phyloP scores from a whole-genome alignment of 352 stramenopile species.

The Pythium myriotylum region DNA sequence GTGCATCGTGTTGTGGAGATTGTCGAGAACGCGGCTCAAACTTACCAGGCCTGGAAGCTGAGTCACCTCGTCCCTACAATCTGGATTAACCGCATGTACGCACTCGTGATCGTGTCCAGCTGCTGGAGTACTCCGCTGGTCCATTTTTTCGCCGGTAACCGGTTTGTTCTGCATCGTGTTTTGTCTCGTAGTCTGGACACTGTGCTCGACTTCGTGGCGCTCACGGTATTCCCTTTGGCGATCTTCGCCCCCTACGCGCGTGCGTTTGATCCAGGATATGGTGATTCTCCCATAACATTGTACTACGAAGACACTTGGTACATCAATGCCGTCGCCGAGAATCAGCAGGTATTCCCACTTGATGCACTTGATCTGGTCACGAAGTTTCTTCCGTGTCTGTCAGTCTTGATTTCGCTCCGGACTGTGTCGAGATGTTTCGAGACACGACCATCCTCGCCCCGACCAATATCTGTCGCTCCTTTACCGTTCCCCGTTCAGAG shows the following conservation, averaged over 20 bases:
- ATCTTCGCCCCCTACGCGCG: slow-evolving; percentile 21
- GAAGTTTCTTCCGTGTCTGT: slow-evolving; percentile 10
- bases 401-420: slow-evolving; percentile 7
- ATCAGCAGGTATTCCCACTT: slow-evolving; percentile 24
- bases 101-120: slow-evolving; percentile 10
- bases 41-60: slow-evolving; percentile 20
- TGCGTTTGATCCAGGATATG: slow-evolving; percentile 7
- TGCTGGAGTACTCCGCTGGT: slow-evolving; percentile 16
- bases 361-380: slow-evolving; percentile 17
- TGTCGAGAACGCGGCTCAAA: slow-evolving; percentile 9
- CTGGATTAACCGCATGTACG: slow-evolving; percentile 26
- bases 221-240: slow-evolving; percentile 5
- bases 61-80: slow-evolving; percentile 11
- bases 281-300: background rate
- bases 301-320: slow-evolving; percentile 11
- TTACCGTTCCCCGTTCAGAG: no score
- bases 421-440: background rate
- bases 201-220: slow-evolving; percentile 12
- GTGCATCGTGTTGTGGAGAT: slow-evolving; percentile 13
- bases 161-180: background rate
- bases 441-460: background rate
- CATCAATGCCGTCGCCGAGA: slow-evolving; percentile 24
- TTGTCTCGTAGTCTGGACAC: slow-evolving; percentile 5
- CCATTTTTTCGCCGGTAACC: background rate
- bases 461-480: background rate